Base-by-base conservation (phyloP, 352 stramenopile genomes). In the Plasmopara viticola region DNA sequence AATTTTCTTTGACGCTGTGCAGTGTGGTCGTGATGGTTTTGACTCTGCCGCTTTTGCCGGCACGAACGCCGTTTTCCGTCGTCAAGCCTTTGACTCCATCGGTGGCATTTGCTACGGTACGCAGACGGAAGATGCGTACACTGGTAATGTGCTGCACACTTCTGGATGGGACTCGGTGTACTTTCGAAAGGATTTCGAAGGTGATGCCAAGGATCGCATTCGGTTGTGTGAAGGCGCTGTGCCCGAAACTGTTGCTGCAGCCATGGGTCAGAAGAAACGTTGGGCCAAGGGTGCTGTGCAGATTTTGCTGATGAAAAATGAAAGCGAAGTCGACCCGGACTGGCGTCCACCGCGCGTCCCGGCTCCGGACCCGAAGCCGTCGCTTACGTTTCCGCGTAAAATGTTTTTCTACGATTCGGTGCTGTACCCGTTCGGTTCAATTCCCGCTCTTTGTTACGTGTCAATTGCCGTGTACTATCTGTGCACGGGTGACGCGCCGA, bases 351-450 rank as follows among this genome's bases (percentile, higher is more conserved):
- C 84, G 60, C 80, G 78, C 51, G 84, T 93, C 47, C 76, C 82
- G 48, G 82, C 82, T 13, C 84, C 82, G 10, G 82, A 93, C 61
- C 79, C 76, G 62, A 91, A 90, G 75, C 82, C 82, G 44, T 78
- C 67, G 50, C 73, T 93, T 29, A 38, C 68, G 45, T 93, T 95
- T 70, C 74, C 80, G 38, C 84, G 84, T 45, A 90, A 93, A 63
- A 87, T 95, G 76, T 95, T 95, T 64, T 95, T 92, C 70, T 90
- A 86, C 69, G 78, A 95, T 63, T 92, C 78, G 41, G 78, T 90
- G 66, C 65, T 95, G 44, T 95, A 95, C 64, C 84, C 84, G 51
- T 90, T 95, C 65, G 84, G 84, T 45, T 93, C 82, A 39, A 84
- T 95, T 43, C 80, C 84, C 28, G 84, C 84, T 1, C 42, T 95